Percentiles rank a stretch among this genome's conserved stretches.
phyloP scores from a whole-genome alignment of 805 yeast species.

The Soucietia sequanensis region DNA sequence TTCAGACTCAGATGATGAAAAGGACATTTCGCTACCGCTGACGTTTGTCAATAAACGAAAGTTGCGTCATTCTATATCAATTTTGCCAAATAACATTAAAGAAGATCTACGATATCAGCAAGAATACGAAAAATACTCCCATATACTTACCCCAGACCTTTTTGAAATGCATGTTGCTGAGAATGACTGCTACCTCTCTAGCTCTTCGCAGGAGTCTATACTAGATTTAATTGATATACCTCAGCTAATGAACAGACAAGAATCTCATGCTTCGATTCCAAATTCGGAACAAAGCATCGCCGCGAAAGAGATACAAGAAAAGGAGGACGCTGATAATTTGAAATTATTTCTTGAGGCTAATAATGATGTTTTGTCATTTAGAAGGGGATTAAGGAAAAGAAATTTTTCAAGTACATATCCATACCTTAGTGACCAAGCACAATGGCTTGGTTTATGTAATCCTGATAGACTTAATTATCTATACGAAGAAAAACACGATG shows the following conservation, averaged over 20 bases:
- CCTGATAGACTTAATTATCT: constrained; percentile 36
- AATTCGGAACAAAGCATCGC: too few relatives aligned
- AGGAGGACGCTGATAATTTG: constrained; percentile 1
- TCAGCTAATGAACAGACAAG: too few relatives aligned
- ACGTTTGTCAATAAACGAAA: neutral
- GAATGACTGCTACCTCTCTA: neutral
- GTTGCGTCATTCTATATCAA: neutral
- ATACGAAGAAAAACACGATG: constrained; percentile 32
- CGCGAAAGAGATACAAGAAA: too few relatives aligned
- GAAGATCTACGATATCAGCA: neutral
- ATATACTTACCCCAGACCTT: neutral
- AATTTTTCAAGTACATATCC: constrained; percentile 46
- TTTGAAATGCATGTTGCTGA: neutral
- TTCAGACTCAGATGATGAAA: constrained; percentile 1
- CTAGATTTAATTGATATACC: constrained; percentile 1
- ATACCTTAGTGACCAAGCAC: constrained; percentile 44
- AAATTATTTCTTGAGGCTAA: neutral
- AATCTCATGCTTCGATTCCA: too few relatives aligned
- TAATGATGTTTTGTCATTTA: constrained; percentile 2
- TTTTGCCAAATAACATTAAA: neutral
- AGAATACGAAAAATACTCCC: neutral
- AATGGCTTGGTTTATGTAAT: constrained; percentile 39
- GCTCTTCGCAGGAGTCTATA: constrained; percentile 1
- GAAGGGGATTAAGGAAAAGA: constrained; percentile 37
- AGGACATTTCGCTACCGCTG: neutral